Percentiles rank a stretch among this genome's conserved stretches.
Conservation (phyloP, 345 rosid genomes). For the Salix arbutifolia region DNA sequence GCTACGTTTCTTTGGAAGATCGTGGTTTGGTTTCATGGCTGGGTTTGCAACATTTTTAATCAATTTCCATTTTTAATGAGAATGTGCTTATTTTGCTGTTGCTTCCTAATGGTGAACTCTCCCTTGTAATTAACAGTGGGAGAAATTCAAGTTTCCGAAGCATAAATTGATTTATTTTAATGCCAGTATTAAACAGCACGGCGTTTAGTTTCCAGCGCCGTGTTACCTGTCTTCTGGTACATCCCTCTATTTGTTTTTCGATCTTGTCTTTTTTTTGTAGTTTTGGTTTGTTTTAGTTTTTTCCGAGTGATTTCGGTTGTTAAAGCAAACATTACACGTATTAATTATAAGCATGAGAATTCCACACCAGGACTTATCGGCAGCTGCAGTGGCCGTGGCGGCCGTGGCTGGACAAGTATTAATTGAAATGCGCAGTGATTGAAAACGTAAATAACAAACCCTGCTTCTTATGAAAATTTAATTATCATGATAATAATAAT, state of each 20-base stretch:
- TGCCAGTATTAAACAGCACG: constrained; percentile 40
- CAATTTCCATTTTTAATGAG: neutral
- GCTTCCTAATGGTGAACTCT: constrained; percentile 48
- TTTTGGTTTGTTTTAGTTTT: too few relatives aligned
- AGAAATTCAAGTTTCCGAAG: constrained; percentile 48
- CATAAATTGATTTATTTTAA: constrained; percentile 16
- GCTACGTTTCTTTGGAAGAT: neutral
- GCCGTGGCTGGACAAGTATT: neutral
- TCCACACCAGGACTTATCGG: neutral
- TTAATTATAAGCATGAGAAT: neutral
- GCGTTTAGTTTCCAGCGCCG: constrained; percentile 13
- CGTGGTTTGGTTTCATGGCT: constrained; percentile 1
- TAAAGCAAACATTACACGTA: accelerated
- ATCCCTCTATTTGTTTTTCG: neutral
- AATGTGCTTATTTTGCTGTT: neutral
- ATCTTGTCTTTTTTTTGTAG: neutral
- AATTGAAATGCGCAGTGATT: too few relatives aligned
- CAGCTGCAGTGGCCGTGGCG: neutral
- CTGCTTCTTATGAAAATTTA: constrained; percentile 17
- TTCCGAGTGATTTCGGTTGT: too few relatives aligned
- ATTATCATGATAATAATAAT: too few relatives aligned
- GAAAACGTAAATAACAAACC: neutral
- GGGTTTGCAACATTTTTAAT: constrained; percentile 21
- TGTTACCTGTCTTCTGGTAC: constrained; percentile 54
- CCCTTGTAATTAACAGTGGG: constrained; percentile 1